phyloP scores from a whole-genome alignment of 495 filamentous ascomycete genomes.

The Tuber brumale region DNA sequence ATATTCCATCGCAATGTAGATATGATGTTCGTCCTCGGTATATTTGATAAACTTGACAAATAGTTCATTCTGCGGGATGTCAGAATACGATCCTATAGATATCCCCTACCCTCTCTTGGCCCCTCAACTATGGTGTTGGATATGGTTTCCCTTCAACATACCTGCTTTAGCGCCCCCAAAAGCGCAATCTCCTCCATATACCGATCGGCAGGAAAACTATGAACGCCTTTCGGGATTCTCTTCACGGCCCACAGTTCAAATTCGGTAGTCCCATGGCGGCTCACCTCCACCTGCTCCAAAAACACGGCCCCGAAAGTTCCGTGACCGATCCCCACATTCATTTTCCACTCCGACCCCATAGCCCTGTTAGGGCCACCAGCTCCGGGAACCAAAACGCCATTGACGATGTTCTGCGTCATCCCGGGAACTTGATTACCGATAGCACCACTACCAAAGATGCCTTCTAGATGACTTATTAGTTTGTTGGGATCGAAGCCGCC shows the following conservation, averaged over 20 bases:
- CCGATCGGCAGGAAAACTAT: neutral
- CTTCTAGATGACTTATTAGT: neutral
- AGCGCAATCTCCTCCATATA: neutral
- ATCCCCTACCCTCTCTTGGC: neutral
- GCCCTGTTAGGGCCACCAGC: neutral
- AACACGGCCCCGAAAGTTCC: neutral
- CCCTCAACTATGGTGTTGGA: neutral
- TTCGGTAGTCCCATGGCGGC: neutral
- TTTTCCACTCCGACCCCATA: neutral
- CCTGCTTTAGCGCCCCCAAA: neutral
- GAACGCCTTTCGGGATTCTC: neutral
- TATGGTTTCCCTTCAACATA: neutral
- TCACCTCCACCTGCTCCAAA: neutral
- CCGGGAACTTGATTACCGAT: neutral
- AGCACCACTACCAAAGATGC: neutral
- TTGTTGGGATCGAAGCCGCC: neutral
- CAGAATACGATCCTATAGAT: neutral
- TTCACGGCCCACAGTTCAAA: neutral
- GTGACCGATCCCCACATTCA: neutral
- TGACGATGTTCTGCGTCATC: neutral
- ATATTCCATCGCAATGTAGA: slow-evolving; percentile 11
- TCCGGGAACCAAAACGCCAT: neutral
- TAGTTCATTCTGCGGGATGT: neutral
- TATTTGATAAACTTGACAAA: neutral
- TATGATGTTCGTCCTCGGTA: neutral